Evolutionary conservation across 306 rosid species (phyloP).

Genomic region (Alnus rubra): DNA sequence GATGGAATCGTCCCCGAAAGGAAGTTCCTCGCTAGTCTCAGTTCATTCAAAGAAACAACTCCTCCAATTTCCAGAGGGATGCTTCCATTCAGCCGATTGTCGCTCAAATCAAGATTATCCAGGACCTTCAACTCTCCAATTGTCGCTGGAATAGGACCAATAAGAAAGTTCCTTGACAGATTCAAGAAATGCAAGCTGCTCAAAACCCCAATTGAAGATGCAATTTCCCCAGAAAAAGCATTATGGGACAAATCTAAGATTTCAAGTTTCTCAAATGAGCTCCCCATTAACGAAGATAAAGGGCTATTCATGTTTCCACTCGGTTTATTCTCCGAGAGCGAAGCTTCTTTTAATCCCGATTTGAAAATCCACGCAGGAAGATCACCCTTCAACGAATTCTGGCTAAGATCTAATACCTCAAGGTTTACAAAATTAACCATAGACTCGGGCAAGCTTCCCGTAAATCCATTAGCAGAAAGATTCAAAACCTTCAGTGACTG

Average conservation of each 20-base stretch:
- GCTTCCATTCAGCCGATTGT: slow-evolving; percentile 71
- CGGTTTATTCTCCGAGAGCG: slow-evolving; percentile 42
- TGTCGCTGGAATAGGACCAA: slow-evolving; percentile 64
- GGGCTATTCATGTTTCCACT: slow-evolving; percentile 32
- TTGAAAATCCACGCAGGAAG: slow-evolving; percentile 80
- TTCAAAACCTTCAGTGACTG: slow-evolving; percentile 63
- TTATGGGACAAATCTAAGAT: slow-evolving; percentile 79
- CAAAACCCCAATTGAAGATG: slow-evolving; percentile 53
- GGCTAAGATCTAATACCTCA: slow-evolving; percentile 63
- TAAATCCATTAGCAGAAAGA: slow-evolving; percentile 63
- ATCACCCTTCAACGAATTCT: slow-evolving; percentile 67
- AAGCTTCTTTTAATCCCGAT: slow-evolving; percentile 52
- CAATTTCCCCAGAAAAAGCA: slow-evolving; percentile 68
- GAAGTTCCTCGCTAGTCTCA: slow-evolving; percentile 67
- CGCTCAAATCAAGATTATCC: slow-evolving; percentile 68
- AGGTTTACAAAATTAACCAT: slow-evolving; percentile 60
- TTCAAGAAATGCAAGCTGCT: slow-evolving; percentile 68
- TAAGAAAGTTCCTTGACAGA: slow-evolving; percentile 67
- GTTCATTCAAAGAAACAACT: slow-evolving; percentile 58
- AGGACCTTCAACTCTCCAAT: slow-evolving; percentile 65
- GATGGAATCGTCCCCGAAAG: slow-evolving; percentile 66
- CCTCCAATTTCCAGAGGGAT: slow-evolving; percentile 75
- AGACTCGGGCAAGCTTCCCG: slow-evolving; percentile 71
- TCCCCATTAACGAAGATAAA: slow-evolving; percentile 35
- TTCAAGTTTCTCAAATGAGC: slow-evolving; percentile 57